These are phyloP conservation scores for Calonectria leucothoes DNA, from an alignment of 2,329 filamentous ascomycete genomes.

Conservation along the genomic window DNA sequence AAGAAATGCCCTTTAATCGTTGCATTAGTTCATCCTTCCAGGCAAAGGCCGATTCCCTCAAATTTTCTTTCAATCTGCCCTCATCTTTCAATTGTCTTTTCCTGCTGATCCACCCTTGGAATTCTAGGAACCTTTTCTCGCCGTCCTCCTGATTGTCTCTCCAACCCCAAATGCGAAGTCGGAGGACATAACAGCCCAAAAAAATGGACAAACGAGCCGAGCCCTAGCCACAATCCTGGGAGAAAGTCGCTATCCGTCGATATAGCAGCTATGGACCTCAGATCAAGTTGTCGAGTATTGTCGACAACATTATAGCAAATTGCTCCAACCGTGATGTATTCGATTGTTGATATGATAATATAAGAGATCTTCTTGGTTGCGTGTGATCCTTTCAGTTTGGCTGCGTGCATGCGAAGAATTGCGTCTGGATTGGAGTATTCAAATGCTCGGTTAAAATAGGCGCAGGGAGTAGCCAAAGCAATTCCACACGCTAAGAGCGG, in stretches of 20 bases:
- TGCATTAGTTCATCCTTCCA: not conserved
- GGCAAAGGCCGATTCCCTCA: not conserved
- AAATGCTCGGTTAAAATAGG: conserved; percentile 18
- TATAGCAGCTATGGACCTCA: not conserved
- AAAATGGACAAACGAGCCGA: not conserved
- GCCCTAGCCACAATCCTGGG: not conserved
- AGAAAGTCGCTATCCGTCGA: conserved; percentile 2
- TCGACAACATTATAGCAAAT: not conserved
- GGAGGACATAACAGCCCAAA: conserved; percentile 1
- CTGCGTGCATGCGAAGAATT: not conserved
- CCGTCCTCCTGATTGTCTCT: not conserved
- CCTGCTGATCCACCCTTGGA: not conserved
- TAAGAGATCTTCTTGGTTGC: not conserved
- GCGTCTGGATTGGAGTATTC: conserved; percentile 8
- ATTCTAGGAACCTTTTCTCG: not conserved
- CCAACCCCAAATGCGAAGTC: conserved; percentile 10
- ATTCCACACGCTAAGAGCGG: conserved; percentile 5
- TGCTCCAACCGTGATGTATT: not conserved
- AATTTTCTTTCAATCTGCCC: not conserved
- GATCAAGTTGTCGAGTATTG: conserved; percentile 6
- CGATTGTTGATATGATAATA: not conserved
- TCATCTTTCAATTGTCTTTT: not conserved
- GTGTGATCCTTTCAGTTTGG: not conserved
- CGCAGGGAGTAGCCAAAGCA: conserved; percentile 10
- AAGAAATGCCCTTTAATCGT: not conserved